These are phyloP conservation scores for Penicillium crustosum DNA, from an alignment of 2,329 filamentous ascomycete species.

Conservation along the genomic window DNA sequence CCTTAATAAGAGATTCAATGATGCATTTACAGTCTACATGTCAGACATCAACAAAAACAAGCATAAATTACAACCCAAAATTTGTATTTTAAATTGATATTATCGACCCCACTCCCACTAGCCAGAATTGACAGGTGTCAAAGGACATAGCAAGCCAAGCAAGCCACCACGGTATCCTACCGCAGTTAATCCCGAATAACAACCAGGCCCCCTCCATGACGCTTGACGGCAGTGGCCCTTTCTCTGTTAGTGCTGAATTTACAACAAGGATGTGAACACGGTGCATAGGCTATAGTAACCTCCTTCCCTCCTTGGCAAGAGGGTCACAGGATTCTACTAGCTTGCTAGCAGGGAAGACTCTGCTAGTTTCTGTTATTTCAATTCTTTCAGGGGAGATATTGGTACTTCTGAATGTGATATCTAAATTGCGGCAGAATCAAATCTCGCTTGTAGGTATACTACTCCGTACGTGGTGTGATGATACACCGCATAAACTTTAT, in stretches of 20 bases:
- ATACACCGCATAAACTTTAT: background rate
- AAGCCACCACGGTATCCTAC: constrained; percentile 3
- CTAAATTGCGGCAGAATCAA: background rate
- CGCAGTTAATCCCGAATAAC: background rate
- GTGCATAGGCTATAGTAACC: background rate
- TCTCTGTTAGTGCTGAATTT: background rate
- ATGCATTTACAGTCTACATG: too few relatives aligned
- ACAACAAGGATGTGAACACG: background rate
- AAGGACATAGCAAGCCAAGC: background rate
- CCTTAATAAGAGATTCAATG: background rate
- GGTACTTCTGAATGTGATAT: background rate
- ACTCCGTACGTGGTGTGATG: background rate
- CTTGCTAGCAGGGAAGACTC: background rate
- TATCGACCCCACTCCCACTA: background rate
- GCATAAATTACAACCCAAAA: background rate
- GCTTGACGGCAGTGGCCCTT: background rate
- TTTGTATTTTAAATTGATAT: background rate
- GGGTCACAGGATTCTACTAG: background rate
- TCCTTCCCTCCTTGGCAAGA: background rate
- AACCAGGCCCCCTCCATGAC: background rate
- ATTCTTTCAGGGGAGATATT: background rate
- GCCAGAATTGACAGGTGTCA: constrained; percentile 9
- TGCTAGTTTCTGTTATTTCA: background rate
- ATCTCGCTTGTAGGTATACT: background rate
- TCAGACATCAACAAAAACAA: background rate